phyloP scores from a whole-genome alignment of 169 alveolate species.

The Condylostoma magnum region DNA sequence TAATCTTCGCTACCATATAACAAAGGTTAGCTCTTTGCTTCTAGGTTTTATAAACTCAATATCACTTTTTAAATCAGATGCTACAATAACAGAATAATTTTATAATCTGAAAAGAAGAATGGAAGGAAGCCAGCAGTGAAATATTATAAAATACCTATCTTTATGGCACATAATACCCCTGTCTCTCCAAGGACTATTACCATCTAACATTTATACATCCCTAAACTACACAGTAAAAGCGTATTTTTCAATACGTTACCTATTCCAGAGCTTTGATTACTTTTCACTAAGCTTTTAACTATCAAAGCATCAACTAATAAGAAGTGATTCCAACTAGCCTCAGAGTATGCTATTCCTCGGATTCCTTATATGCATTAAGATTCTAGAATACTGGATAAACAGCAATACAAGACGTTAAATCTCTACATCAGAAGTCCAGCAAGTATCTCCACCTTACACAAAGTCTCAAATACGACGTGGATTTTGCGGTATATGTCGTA shows the following conservation, averaged over 20 bases:
- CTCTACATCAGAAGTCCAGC: neutral
- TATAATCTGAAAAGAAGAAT: neutral
- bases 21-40: neutral
- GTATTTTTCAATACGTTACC: neutral
- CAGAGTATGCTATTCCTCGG: neutral
- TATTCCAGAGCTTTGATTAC: slow-evolving; percentile 3
- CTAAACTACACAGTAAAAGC: neutral
- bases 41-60: neutral
- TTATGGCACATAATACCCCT: neutral
- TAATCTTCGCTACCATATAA: neutral
- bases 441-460: slow-evolving; percentile 5
- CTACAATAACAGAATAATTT: slow-evolving; percentile 12
- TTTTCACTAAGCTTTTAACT: neutral
- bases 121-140: neutral
- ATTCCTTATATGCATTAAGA: neutral
- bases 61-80: neutral
- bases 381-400: neutral
- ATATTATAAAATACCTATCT: neutral
- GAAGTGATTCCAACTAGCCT: neutral
- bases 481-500: slow-evolving; percentile 5
- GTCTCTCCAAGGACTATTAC: neutral
- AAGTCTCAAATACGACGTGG: neutral
- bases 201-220: neutral
- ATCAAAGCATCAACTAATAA: neutral
- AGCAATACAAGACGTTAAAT: neutral